Evolutionary conservation across 1,139 yeast species (phyloP), one percentile per base, ranked within the genome.

Genomic region (Debaryomyces coudertii): DNA sequence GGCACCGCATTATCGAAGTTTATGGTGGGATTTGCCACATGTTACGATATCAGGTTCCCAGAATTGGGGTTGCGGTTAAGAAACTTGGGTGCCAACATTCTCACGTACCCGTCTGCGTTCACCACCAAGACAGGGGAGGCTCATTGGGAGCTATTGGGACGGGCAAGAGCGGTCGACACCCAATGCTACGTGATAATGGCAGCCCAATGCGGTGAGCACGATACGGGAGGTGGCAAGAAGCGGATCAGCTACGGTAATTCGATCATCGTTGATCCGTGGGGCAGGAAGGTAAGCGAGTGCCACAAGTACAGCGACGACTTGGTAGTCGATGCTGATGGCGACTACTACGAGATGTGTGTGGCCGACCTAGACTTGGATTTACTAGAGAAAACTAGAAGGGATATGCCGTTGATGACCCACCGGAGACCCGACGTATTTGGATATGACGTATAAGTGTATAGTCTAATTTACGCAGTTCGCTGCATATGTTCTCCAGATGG

Each of bases 131-230:
- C 98, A 0, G 98, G 99, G 1, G 82, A 80, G 47, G 93, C 93
- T 0, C 98, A 93, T 59, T 93, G 98, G 96, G 83, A 84, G 49
- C 65, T 78, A 1, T 69, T 93, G 47, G 96, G 90, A 2, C 74
- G 82, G 34, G 85, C 96, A 0, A 71, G 97, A 40, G 98, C 98
- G 2, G 77, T 93, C 22, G 97, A 90, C 60, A 80, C 93, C 1
- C 98, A 93, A 62, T 76, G 88, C 55, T 93, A 79, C 63, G 96
- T 93, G 2, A 73, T 93, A 4, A 84, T 92, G 87, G 93, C 98
- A 0, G 97, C 95, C 0, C 98, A 92, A 62, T 81, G 83, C 47
- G 98, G 98, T 2, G 71, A 72, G 28, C 98, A 93, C 62, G 73
- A 77, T 45, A 35, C 60, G 51, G 27, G 55, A 47, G 69, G 74